Evolutionary conservation across 495 filamentous ascomycete species (phyloP).

Genomic region (Geoglossum glabrum): DNA sequence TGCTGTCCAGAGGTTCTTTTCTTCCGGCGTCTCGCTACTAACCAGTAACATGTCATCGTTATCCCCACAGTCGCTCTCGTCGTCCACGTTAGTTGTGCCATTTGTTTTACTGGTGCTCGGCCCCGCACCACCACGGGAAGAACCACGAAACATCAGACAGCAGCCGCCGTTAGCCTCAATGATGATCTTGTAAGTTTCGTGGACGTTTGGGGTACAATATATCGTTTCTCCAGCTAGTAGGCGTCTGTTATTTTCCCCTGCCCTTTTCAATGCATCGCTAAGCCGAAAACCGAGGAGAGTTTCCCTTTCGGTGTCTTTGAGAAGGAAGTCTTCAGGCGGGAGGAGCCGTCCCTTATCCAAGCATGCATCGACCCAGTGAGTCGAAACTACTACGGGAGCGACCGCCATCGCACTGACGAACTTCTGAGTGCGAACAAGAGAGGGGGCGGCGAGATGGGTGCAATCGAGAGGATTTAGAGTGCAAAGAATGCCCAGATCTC

Average conservation of each 20-base stretch:
- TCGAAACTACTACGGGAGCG: conserved; percentile 51
- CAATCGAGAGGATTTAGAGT: conserved; percentile 52
- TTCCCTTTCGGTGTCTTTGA: conserved; percentile 54
- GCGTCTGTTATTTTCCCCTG: conserved; percentile 50
- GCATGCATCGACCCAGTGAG: conserved; percentile 59
- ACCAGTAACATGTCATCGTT: conserved; percentile 45
- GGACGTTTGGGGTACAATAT: conserved; percentile 67
- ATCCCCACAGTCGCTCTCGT: conserved; percentile 38
- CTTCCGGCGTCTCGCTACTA: conserved; percentile 38
- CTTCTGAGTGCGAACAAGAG: conserved; percentile 73
- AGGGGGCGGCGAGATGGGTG: conserved; percentile 73
- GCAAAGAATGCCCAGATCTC: conserved; percentile 64
- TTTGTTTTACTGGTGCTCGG: neutral
- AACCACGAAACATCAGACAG: conserved; percentile 47
- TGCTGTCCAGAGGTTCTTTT: conserved; percentile 55
- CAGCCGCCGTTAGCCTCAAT: conserved; percentile 73
- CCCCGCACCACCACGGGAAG: conserved; percentile 11
- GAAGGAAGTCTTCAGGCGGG: conserved; percentile 35
- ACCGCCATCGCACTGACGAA: conserved; percentile 73
- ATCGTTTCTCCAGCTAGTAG: conserved; percentile 55
- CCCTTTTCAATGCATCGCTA: conserved; percentile 39
- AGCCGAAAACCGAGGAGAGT: conserved; percentile 46
- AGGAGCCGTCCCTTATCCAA: conserved; percentile 40
- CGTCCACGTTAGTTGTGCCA: conserved; percentile 29
- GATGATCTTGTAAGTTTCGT: conserved; percentile 65